Evolutionary conservation across 2,329 filamentous ascomycete genomes (phyloP), one percentile per base, ranked within the genome.

Genomic region (Fusarium torreyae): DNA sequence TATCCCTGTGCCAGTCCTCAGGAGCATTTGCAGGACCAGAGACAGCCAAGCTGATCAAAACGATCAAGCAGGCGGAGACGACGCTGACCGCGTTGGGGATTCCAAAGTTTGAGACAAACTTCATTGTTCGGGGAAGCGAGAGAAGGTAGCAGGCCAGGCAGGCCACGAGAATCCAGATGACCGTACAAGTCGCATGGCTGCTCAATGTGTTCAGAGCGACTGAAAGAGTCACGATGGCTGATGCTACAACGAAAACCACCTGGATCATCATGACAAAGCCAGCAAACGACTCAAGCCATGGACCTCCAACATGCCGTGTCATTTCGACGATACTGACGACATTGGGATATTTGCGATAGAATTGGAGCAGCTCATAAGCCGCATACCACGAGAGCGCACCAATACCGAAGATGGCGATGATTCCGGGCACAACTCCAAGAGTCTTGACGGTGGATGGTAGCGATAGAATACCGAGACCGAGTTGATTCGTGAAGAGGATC

Each of bases 321-420:
- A 92, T 88, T 71, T 92, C 90, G 73, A 89, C 91, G 17, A 92
- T 88, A 76, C 91, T 90, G 66, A 89, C 87, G 57, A 91, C 85
- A 77, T 91, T 87, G 2, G 90, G 90, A 71, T 92, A 87, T 56
- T 87, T 85, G 63, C 91, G 79, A 75, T 89, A 92, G 77, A 91
- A 92, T 73, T 89, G 86, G 87, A 89, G 89, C 14, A 76, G 63
- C n/a, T 68, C 67, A n/a, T 77, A 69, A 7, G 90, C 75, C 3
- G 75, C 68, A 31, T 78, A 92, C 9, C 90, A 92, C 73, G 92
- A 91, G 2, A 91, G 79, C 8, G 90, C 87, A 40, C 90, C 80
- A 3, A 77, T 84, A 3, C 89, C 89, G 57, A 91, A 82, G 20
- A 90, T 92, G 74, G 91, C 75, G 63, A 92, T 91, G 55, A 92